Base-by-base conservation (phyloP, 2,329 filamentous ascomycete species). In the Hymenoscyphus albidus region DNA sequence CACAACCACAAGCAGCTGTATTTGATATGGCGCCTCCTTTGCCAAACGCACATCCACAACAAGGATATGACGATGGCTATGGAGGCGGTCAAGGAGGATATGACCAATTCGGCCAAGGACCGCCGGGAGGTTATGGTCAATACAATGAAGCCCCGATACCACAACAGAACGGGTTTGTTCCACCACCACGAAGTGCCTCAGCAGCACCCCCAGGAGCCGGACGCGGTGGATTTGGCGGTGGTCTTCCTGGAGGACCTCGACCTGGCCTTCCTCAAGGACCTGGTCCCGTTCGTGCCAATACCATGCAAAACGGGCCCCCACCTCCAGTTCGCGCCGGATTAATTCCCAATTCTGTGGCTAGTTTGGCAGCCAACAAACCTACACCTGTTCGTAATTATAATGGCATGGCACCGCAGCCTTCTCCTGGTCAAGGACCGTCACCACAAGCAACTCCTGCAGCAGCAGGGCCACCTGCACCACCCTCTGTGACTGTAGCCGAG, bases 1-100 rank as follows among this genome's bases (percentile, higher is more conserved):
- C 69, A 14, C 82, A 86, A 69, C 82, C 84, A 3, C 86, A 90
- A 70, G 81, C 85, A 2, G 90, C 89, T 9, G 82, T 90, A 1
- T 92, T 92, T 69, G 91, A 92, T 72, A 89, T 93, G 83, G 87
- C 85, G 22, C 85, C 85, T 27, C 78, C 81, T 2, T 76, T 88
- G 38, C 86, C 87, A 42, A 68, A 67, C 66, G 65, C 64, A n/a
- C 71, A 70, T 27, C 12, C 80, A 70, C 59, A 72, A 69, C 70
- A 70, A 63, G 65, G 65, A 3, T 71, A 72, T 57, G 67, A 74
- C 64, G 69, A 72, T 63, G 65, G 64, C 2, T 74, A 74, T 66
- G 70, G 62, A 31, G 38, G 14, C 4, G 18, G 10, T 3, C 57
- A 59, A 22, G 35, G 68, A 62, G 66, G 65, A 12, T 70, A 71